Evolutionary conservation across 2,329 filamentous ascomycete species (phyloP).

Genomic region (Hypoxylon sp.): DNA sequence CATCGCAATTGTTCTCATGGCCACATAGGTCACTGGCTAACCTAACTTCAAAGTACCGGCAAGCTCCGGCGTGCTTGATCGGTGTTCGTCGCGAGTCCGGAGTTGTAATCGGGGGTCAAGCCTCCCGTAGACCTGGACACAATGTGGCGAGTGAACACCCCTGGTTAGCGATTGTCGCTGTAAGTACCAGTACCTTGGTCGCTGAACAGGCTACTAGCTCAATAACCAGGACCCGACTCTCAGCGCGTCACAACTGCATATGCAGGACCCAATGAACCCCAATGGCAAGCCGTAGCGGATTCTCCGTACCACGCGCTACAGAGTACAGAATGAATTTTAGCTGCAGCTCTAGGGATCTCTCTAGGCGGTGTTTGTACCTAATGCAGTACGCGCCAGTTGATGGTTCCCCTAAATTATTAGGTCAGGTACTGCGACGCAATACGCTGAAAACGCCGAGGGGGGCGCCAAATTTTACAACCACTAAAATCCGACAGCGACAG

Average conservation of each 20-base stretch:
- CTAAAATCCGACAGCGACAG: neutral
- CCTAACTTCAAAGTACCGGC: conserved; percentile 21
- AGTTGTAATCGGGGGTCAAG: conserved; percentile 40
- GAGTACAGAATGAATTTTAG: conserved; percentile 15
- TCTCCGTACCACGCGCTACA: conserved; percentile 32
- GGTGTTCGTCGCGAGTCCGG: conserved; percentile 31
- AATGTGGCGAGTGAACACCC: conserved; percentile 45
- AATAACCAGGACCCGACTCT: conserved; percentile 26
- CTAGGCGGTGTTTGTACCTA: conserved; percentile 26
- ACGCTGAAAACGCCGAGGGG: conserved; percentile 23
- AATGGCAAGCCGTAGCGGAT: conserved; percentile 34
- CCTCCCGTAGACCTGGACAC: conserved; percentile 44
- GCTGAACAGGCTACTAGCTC: conserved; percentile 22
- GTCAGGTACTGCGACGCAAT: conserved; percentile 26
- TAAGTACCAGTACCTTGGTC: conserved; percentile 45
- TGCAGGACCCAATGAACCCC: conserved; percentile 37
- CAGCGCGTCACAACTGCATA: conserved; percentile 42
- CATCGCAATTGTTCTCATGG: neutral
- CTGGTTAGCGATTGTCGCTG: conserved; percentile 17
- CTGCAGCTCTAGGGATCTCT: conserved; percentile 32
- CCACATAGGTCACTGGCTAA: conserved; percentile 6
- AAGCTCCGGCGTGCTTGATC: conserved; percentile 29
- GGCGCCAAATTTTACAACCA: conserved; percentile 17
- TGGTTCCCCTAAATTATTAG: conserved; percentile 28
- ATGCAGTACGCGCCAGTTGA: conserved; percentile 22